Percentiles rank a stretch among this genome's conserved stretches.
These are phyloP conservation scores for Termitomyces sp. DNA, from an alignment of 1,284 basidiomycete genomes.

Conservation along the genomic window DNA sequence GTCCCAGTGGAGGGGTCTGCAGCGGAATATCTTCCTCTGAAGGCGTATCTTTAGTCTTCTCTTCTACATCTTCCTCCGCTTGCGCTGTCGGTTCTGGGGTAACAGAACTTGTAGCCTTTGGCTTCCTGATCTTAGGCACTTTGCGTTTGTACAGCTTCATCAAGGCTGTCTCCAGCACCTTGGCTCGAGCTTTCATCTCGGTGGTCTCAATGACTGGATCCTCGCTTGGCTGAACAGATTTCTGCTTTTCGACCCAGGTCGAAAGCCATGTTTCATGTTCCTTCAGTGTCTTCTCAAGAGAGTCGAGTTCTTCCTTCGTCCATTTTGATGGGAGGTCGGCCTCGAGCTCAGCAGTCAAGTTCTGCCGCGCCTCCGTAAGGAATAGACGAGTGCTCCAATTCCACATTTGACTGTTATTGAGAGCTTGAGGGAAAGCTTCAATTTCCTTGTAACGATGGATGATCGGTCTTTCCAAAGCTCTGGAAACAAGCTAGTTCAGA, in stretches of 20 bases:
- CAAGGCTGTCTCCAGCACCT: conserved; percentile 72
- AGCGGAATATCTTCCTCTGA: conserved; percentile 1
- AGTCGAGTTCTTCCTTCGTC: conserved; percentile 77
- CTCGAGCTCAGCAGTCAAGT: conserved; percentile 57
- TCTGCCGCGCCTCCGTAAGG: conserved; percentile 72
- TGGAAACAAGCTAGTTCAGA: conserved; percentile 26
- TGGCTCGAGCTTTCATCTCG: conserved; percentile 80
- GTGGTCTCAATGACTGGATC: conserved; percentile 78
- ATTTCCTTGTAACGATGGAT: conserved; percentile 85
- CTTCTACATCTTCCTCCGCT: conserved; percentile 5
- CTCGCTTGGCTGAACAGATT: conserved; percentile 62
- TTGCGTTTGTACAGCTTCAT: conserved; percentile 64
- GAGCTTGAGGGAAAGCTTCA: conserved; percentile 66
- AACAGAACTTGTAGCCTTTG: conserved; percentile 28
- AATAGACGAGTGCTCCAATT: conserved; percentile 79
- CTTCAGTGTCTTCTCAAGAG: conserved; percentile 66
- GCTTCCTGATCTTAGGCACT: conserved; percentile 50
- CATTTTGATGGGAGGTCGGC: conserved; percentile 66
- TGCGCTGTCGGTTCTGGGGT: conserved; percentile 16
- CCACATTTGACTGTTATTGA: conserved; percentile 77
- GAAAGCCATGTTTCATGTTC: conserved; percentile 81
- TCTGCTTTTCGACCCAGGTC: conserved; percentile 77
- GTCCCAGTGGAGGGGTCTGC: conserved; percentile 8
- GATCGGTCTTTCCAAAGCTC: conserved; percentile 77
- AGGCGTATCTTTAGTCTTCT: background rate